Percentiles rank a stretch among this genome's conserved stretches.
phyloP scores from a whole-genome alignment of 2,329 filamentous ascomycete genomes.

The Fusarium chaquense region DNA sequence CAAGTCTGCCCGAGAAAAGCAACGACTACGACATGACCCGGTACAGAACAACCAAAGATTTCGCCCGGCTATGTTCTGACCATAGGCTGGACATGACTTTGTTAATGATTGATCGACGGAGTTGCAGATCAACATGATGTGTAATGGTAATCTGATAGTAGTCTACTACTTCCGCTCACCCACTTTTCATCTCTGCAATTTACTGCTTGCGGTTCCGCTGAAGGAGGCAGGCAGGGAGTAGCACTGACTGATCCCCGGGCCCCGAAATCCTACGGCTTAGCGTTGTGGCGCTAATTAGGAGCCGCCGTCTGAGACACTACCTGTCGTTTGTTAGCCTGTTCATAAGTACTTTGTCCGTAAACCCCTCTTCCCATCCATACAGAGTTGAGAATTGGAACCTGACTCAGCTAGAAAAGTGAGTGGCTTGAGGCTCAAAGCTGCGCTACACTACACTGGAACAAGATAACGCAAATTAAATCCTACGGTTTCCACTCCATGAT shows the following conservation, averaged over 20 bases:
- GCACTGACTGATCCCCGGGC: too few relatives aligned
- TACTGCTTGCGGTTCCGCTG: conserved; percentile 30
- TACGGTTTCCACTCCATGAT: conserved; percentile 1
- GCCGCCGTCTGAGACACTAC: not conserved
- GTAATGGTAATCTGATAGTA: too few relatives aligned
- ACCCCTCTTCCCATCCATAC: not conserved
- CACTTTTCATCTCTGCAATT: conserved; percentile 14
- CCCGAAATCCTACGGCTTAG: conserved; percentile 8
- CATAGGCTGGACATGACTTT: conserved; percentile 1
- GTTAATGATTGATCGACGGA: conserved; percentile 10
- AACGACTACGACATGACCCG: not conserved
- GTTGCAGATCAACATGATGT: not conserved
- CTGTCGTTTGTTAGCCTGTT: not conserved
- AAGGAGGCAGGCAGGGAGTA: not conserved
- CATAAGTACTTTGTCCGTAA: not conserved
- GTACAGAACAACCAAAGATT: not conserved
- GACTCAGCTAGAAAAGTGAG: conserved; percentile 1
- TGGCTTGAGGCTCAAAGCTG: conserved; percentile 26
- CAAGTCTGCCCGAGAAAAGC: not conserved
- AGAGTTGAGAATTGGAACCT: not conserved
- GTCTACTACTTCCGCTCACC: conserved; percentile 6
- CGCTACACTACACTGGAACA: conserved; percentile 5
- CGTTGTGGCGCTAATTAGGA: conserved; percentile 2
- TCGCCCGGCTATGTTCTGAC: too few relatives aligned
- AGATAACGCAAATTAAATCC: conserved; percentile 25